Conservation (phyloP, 164 flowering plant genomes). For the Nymphaea thermarum region DNA sequence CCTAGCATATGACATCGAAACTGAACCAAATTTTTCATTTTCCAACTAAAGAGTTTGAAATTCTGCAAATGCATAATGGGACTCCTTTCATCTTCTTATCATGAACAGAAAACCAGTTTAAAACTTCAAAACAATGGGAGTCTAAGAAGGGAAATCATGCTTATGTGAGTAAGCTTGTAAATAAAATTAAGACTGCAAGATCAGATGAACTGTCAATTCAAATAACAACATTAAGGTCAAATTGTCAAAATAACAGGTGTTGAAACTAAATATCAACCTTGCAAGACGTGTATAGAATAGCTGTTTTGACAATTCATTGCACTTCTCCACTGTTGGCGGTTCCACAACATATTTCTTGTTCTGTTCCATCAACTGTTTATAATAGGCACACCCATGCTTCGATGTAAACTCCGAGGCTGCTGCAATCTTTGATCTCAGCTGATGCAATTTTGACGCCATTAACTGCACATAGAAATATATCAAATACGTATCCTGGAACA, state of each 20-base stretch:
- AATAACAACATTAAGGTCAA: background rate
- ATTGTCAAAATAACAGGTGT: background rate
- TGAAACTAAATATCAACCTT: conserved; percentile 3
- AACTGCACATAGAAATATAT: background rate
- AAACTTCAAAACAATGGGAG: background rate
- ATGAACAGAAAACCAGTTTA: background rate
- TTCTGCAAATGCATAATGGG: background rate
- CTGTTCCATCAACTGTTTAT: conserved; percentile 15
- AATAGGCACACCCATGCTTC: conserved; percentile 11
- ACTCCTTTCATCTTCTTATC: no score
- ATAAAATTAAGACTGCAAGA: background rate
- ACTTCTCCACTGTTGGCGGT: conserved; percentile 12
- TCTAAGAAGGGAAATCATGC: background rate
- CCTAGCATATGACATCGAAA: background rate
- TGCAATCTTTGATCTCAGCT: conserved; percentile 5
- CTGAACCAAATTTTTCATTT: background rate
- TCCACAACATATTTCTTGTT: conserved; percentile 12
- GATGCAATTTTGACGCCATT: conserved; percentile 11
- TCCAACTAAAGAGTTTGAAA: background rate
- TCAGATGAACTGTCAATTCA: background rate
- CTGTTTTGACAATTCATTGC: conserved; percentile 8
- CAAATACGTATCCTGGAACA: background rate
- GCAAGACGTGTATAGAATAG: conserved; percentile 16
- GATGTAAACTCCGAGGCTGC: conserved; percentile 10
- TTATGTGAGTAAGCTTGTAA: background rate